These are phyloP conservation scores for Trapa bicornis DNA, from an alignment of 345 rosid genomes.

Conservation along the genomic window DNA sequence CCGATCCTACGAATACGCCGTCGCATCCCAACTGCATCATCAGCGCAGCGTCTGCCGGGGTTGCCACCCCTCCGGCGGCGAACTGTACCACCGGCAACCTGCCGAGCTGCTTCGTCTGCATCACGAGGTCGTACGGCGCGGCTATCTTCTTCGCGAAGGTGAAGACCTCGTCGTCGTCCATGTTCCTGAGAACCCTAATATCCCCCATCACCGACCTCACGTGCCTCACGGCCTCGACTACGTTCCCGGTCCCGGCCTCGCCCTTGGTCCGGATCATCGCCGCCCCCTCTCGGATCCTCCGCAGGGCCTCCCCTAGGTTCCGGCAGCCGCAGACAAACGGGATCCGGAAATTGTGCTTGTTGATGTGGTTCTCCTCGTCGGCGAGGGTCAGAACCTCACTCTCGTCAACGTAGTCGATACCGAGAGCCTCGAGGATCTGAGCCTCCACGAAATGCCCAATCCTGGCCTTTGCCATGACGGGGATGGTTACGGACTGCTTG, in stretches of 20 bases:
- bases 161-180: constrained; percentile 80
- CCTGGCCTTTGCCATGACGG: constrained; percentile 73
- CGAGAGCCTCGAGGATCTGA: constrained; percentile 66
- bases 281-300: constrained; percentile 70
- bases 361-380: constrained; percentile 75
- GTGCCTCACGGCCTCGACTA: constrained; percentile 70
- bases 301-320: constrained; percentile 64
- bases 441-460: constrained; percentile 78
- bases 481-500: constrained; percentile 56
- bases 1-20: constrained; percentile 60
- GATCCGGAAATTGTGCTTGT: constrained; percentile 66
- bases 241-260: constrained; percentile 75
- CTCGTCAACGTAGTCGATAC: constrained; percentile 74
- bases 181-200: constrained; percentile 41
- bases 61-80: constrained; percentile 66
- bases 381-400: constrained; percentile 64
- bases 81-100: constrained; percentile 59
- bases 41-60: constrained; percentile 66
- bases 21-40: constrained; percentile 77
- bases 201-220: constrained; percentile 73
- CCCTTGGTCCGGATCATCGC: constrained; percentile 87
- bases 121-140: constrained; percentile 51
- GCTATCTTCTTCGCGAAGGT: constrained; percentile 51
- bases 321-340: constrained; percentile 86
- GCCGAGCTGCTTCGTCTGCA: constrained; percentile 69